phyloP scores from a whole-genome alignment of 176 grass and related monocot species.

The Chrysopogon serrulatus region DNA sequence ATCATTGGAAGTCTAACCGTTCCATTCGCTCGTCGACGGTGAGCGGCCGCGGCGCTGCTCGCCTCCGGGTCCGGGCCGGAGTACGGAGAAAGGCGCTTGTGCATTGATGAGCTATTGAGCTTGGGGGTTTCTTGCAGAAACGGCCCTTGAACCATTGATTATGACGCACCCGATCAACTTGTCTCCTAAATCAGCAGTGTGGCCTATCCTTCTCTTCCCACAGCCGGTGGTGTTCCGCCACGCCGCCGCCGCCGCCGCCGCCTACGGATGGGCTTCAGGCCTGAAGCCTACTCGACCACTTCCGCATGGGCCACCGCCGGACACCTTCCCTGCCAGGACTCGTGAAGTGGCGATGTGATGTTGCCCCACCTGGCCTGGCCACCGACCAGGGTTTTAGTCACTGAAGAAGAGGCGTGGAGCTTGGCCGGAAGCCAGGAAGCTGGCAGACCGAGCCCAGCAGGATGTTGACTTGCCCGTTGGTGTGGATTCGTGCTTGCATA shows the following conservation, averaged over 20 bases:
- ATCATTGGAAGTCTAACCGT: not conserved
- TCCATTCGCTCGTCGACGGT: not conserved
- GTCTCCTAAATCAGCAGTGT: not conserved
- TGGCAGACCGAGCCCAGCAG: not conserved
- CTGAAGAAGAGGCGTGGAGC: not conserved
- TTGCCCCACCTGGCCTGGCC: not conserved
- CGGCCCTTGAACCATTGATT: not conserved
- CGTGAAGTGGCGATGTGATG: not conserved
- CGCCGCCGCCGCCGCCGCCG: too few relatives aligned
- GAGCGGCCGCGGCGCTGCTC: not conserved
- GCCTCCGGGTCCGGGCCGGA: not conserved
- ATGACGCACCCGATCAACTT: not conserved
- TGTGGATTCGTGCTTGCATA: too few relatives aligned
- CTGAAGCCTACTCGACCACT: not conserved
- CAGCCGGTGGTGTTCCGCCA: not conserved
- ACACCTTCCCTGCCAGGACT: not conserved
- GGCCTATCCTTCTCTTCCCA: not conserved
- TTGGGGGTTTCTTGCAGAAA: not conserved
- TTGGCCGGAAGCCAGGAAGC: not conserved
- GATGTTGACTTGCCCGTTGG: too few relatives aligned
- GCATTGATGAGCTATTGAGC: too few relatives aligned
- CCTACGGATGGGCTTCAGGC: not conserved
- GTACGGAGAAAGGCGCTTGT: not conserved
- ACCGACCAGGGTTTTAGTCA: too few relatives aligned
- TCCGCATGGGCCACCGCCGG: not conserved